A percentile compares a stretch with the other conserved stretches of the same genome.
phyloP scores from a whole-genome alignment of 2,329 filamentous ascomycete genomes.

The Lachnellula hyalina region DNA sequence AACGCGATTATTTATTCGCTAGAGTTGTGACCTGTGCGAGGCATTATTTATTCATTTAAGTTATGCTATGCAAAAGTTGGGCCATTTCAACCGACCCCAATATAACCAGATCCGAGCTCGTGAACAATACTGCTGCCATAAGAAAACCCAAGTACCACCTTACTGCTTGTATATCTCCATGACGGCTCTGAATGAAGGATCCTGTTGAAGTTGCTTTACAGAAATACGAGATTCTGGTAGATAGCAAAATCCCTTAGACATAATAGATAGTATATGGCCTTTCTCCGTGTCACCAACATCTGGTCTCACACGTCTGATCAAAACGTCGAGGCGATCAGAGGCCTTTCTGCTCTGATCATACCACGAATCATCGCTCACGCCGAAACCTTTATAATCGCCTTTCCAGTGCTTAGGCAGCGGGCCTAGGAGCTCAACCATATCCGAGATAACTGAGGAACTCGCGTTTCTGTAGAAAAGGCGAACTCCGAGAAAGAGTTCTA shows the following conservation, averaged over 20 bases:
- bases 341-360: conserved; percentile 8
- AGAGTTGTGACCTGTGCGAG: too few species aligned
- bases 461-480: conserved; percentile 2
- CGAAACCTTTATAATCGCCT: not conserved
- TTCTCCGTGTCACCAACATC: conserved; percentile 7
- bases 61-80: too few species aligned
- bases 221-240: conserved; percentile 1
- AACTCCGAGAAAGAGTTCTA: conserved; percentile 11
- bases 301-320: not conserved
- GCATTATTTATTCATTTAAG: too few species aligned
- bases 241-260: conserved; percentile 11
- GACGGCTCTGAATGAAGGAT: not conserved
- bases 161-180: not conserved
- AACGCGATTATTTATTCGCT: too few species aligned
- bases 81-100: too few species aligned
- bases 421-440: not conserved
- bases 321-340: conserved; percentile 1
- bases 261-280: conserved; percentile 5
- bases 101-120: too few species aligned
- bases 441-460: not conserved
- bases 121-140: too few species aligned
- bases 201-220: not conserved
- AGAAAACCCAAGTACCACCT: too few species aligned
- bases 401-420: conserved; percentile 10
- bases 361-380: conserved; percentile 7